A percentile compares a stretch with the other conserved stretches of the same genome.
Conservation (phyloP, 768 basidiomycete species). For the Lentinula sp. region DNA sequence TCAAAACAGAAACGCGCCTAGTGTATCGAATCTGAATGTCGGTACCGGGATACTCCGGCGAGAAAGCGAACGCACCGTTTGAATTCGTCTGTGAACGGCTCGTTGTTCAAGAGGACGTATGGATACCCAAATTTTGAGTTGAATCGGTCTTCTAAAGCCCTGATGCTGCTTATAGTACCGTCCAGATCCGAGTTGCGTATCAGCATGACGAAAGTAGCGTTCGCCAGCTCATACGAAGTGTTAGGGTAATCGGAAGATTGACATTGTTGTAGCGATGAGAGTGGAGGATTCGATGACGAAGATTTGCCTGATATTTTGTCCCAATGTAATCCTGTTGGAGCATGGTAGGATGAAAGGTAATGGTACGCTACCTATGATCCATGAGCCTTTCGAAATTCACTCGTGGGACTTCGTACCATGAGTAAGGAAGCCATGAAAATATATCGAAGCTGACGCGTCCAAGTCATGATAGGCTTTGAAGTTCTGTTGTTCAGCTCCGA, state of each 20-base stretch:
- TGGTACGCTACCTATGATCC: not conserved
- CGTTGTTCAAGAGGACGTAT: conserved; percentile 84
- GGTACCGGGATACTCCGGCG: not conserved
- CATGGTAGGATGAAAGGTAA: not conserved
- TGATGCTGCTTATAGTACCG: conserved; percentile 60
- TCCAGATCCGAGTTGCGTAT: conserved; percentile 61
- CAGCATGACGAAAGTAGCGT: conserved; percentile 45
- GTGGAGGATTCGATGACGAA: not conserved
- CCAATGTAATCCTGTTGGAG: not conserved
- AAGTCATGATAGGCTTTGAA: not conserved
- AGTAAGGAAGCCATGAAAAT: not conserved
- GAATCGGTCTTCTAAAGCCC: conserved; percentile 77
- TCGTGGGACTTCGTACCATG: not conserved
- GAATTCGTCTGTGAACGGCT: conserved; percentile 69
- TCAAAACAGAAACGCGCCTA: conserved; percentile 25
- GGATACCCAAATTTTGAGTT: conserved; percentile 75
- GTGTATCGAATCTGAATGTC: not conserved
- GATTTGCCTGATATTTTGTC: not conserved
- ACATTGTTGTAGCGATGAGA: not conserved
- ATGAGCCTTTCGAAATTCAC: not conserved
- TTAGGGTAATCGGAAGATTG: not conserved
- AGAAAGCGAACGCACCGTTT: conserved; percentile 39
- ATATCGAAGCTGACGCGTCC: not conserved
- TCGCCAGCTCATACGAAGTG: conserved; percentile 15
- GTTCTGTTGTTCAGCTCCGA: not conserved